Base-by-base conservation (phyloP, 345 rosid species). In the Hevea brasiliensis region DNA sequence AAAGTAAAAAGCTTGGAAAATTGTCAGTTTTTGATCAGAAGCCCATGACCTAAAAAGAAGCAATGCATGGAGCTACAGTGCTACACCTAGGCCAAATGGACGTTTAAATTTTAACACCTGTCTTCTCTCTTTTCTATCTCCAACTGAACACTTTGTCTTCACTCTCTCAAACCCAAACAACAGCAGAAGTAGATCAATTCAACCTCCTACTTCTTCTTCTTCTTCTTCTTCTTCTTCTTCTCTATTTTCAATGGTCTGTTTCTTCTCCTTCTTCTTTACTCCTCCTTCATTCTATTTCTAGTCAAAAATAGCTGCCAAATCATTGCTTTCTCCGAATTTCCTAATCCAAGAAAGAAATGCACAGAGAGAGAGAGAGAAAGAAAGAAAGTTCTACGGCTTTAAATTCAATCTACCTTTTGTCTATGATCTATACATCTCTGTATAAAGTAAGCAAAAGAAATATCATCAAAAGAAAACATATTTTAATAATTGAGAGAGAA, bases 351-450 rank as follows among this genome's bases (percentile, higher is more conserved):
- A 23, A 53, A 37, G 70, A 7, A 57, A 48, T 26, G 18, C 21
- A 67, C 20, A 9, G 44, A 42, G 48, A n/a, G 44, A n/a, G n/a
- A n/a, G n/a, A n/a, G n/a, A n/a, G n/a, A n/a, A n/a, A n/a, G n/a
- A 40, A 10, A 50, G 54, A 29, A 56, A 63, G 61, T 74, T 81
- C 73, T 65, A 71, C 65, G 61, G 17, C 72, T 65, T 77, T 21
- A 44, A 62, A n/a, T 61, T 72, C 73, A 45, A 69, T 77, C 80
- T 74, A 62, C 60, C 50, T 26, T 67, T 54, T 72, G 74, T 78
- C 75, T 64, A 68, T 32, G 37, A 32, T 74, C 78, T 84, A 77
- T 79, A 81, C 81, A 79, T 77, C 56, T 62, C 61, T 69, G 58
- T 72, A 21, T 62, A 42, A 61, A 63, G 59, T 53, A 58, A 68